Evolutionary conservation across 257 asterid species (phyloP).

Genomic region (Solanum clarkiae): DNA sequence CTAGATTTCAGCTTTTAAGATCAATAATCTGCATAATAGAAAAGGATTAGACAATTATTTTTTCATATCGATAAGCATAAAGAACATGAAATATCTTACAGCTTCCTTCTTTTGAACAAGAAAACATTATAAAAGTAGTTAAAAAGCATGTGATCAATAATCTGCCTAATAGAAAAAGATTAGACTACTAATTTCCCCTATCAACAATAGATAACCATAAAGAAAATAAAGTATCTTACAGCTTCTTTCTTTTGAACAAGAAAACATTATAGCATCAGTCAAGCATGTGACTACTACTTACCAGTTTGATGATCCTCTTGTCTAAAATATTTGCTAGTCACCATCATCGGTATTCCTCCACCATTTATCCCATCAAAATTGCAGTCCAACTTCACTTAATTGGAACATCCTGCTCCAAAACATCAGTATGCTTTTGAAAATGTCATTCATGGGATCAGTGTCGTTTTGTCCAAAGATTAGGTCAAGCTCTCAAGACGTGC

Average conservation of each 20-base stretch:
- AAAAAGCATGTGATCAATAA: neutral
- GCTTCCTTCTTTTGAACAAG: neutral
- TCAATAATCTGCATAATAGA: neutral
- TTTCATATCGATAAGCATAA: neutral
- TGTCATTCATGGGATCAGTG: neutral
- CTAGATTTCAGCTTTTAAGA: neutral
- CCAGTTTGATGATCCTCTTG: neutral
- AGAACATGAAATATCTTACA: neutral
- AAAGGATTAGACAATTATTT: neutral
- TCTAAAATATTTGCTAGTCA: neutral
- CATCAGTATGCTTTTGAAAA: neutral
- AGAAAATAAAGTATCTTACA: neutral
- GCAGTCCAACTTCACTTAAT: neutral
- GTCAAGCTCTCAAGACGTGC: neutral
- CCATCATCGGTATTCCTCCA: neutral
- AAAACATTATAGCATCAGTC: neutral
- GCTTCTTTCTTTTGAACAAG: neutral
- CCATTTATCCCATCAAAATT: neutral
- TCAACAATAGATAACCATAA: neutral
- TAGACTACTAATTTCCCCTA: neutral
- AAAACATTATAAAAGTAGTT: neutral
- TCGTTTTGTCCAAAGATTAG: neutral
- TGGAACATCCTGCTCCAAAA: neutral
- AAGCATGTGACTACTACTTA: neutral
- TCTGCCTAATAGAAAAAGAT: neutral